Percentiles rank a stretch among this genome's conserved stretches.
Evolutionary conservation across 805 yeast genomes (phyloP).

Genomic region (Ogataea wickerhamii): DNA sequence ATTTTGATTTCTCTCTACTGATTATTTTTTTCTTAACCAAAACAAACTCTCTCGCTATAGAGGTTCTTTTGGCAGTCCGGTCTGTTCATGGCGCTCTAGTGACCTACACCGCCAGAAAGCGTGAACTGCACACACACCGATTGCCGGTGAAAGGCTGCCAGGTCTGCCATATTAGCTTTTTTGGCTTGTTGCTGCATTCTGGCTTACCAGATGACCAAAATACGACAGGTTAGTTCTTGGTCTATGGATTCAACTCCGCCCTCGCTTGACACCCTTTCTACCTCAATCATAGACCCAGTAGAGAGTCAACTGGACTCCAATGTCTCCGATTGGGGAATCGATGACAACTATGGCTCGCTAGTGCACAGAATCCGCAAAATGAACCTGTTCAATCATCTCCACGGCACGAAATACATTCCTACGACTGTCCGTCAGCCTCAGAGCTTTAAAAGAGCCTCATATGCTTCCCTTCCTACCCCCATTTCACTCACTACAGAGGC

Average conservation of each 20-base stretch:
- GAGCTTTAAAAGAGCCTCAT: neutral
- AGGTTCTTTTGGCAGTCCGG: too few relatives aligned
- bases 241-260: neutral
- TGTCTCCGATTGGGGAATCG: conserved; percentile 25
- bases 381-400: neutral
- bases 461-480: neutral
- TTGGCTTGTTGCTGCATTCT: neutral
- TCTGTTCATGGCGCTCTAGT: too few relatives aligned
- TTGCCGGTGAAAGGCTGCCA: too few relatives aligned
- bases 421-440: neutral
- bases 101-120: too few relatives aligned
- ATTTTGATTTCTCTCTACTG: neutral
- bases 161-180: too few relatives aligned
- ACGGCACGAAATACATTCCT: neutral
- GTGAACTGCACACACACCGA: too few relatives aligned
- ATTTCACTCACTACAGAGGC: neutral
- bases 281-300: neutral
- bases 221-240: neutral
- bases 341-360: conserved; percentile 10
- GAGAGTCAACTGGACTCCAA: neutral
- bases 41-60: neutral
- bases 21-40: neutral
- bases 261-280: neutral
- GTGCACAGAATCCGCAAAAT: neutral
- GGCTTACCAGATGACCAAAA: neutral